These are phyloP conservation scores for Mangifera indica DNA, from an alignment of 345 rosid genomes.

Conservation along the genomic window DNA sequence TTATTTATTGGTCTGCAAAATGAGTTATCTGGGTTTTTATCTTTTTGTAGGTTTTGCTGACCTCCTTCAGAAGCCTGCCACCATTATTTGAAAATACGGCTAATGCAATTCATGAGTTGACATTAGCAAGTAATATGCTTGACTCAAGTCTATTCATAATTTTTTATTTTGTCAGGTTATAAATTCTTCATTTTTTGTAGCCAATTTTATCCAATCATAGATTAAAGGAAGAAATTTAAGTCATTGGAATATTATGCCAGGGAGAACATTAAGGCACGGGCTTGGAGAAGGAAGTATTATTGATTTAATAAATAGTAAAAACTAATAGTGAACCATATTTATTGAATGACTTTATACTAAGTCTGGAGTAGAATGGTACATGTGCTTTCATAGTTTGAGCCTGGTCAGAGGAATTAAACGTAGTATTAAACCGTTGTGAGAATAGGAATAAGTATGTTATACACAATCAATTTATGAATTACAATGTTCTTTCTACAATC, in stretches of 20 bases:
- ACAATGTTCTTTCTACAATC: neutral
- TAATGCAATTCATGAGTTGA: constrained; percentile 62
- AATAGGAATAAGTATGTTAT: neutral
- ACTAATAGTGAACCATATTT: neutral
- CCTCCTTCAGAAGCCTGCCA: constrained; percentile 75
- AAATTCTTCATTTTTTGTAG: no score
- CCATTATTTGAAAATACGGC: constrained; percentile 81
- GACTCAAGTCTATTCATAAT: constrained; percentile 2
- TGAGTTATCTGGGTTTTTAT: neutral
- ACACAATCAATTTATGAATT: neutral
- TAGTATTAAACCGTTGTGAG: neutral
- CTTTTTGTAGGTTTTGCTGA: constrained; percentile 67
- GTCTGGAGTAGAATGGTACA: neutral
- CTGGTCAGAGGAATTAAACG: neutral
- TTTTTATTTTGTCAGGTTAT: neutral
- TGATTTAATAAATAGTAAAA: neutral
- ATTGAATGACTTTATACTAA: neutral
- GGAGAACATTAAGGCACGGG: neutral
- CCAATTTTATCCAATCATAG: neutral
- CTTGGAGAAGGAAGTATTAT: neutral
- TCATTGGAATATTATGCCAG: neutral
- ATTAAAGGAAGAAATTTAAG: neutral
- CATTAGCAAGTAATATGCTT: constrained; percentile 61
- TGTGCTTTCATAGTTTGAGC: neutral
- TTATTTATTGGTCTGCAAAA: neutral